Base-by-base conservation (phyloP, 371 early-diverging fungal genomes). In the Chytridiales sp. region DNA sequence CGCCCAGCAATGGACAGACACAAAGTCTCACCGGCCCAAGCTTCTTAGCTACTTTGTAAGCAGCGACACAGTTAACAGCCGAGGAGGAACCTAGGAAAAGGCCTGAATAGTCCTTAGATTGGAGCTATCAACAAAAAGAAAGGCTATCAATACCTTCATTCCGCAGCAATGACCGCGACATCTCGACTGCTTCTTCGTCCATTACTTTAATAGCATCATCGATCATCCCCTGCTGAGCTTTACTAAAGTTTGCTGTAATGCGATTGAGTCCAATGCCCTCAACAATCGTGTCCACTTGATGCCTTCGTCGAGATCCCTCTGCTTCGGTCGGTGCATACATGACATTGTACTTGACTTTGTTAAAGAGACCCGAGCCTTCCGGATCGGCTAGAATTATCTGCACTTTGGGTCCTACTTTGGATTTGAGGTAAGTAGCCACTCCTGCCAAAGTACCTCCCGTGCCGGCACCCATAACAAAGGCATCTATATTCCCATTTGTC, bases 181-280 rank as follows among this genome's bases (percentile, higher is more conserved):
- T 98, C 39, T 85, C 79, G 17, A 95, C 87, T 0, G 97, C 93
- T 56, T 95, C 93, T 56, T 83, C 80, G 69, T 98, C 98, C 1
- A 86, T 83, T 4, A 97, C 95, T 15, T 85, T 69, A n/a, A 85
- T 82, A 0, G 97, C 95, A 52, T 90, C 92, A 59, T 95, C 89
- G 26, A 95, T 76, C n/a, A 74, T 68, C 4, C 80, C 79, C 21
- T 80, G 72, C 24, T 4, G 19, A 47, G 29, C 51, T 50, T 50
- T 13, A 8, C 38, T 55, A 74, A 97, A 91, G 68, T 96, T 97
- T 19, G 77, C 70, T 8, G 98, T 97, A 56, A 95, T 56, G n/a
- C 98, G 82, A 70, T 95, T 97, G 63, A 95, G 86, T 0, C 97
- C 98, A 4, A 98, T 86, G 0, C 97, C 98, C 71, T 98, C 97